Percentiles rank a stretch among this genome's conserved stretches.
Conservation (phyloP, 1,139 yeast species). For the Zygoascus hellenicus region DNA sequence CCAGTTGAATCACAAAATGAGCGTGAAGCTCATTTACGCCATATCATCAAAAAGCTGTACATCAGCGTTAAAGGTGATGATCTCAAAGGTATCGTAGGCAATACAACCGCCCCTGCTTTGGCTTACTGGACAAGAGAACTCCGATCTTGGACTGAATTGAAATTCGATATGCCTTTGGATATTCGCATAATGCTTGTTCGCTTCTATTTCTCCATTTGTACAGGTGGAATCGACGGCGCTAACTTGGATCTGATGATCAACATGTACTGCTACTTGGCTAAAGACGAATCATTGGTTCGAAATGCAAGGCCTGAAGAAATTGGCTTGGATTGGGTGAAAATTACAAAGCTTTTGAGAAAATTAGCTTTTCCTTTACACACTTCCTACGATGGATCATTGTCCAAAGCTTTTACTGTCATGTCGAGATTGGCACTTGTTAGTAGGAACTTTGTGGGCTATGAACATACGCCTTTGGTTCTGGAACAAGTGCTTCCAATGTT, state of each 20-base stretch:
- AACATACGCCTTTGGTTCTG: slow-evolving; percentile 34
- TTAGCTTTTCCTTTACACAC: slow-evolving; percentile 23
- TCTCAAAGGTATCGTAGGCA: slow-evolving; percentile 63
- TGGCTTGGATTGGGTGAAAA: slow-evolving; percentile 27
- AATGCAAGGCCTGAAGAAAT: slow-evolving; percentile 21
- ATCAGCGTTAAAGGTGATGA: slow-evolving; percentile 74
- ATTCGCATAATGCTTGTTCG: slow-evolving; percentile 57
- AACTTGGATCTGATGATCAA: slow-evolving; percentile 59
- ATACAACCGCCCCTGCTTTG: slow-evolving; percentile 66
- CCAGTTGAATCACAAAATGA: slow-evolving; percentile 62
- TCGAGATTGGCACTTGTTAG: slow-evolving; percentile 46
- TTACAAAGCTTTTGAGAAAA: slow-evolving; percentile 21
- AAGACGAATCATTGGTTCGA: slow-evolving; percentile 23
- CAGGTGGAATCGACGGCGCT: slow-evolving; percentile 69
- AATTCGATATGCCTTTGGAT: slow-evolving; percentile 70
- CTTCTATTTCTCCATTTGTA: slow-evolving; percentile 67
- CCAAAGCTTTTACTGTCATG: slow-evolving; percentile 40
- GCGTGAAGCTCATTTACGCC: slow-evolving; percentile 69
- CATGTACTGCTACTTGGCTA: slow-evolving; percentile 50
- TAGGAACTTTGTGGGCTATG: slow-evolving; percentile 40
- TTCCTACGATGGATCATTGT: slow-evolving; percentile 22
- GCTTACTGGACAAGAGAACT: slow-evolving; percentile 89
- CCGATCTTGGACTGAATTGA: slow-evolving; percentile 71
- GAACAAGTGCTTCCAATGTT: slow-evolving; percentile 46
- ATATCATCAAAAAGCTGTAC: slow-evolving; percentile 71